Conservation (phyloP, 305 asterid genomes). For the Ajuga reptans region DNA sequence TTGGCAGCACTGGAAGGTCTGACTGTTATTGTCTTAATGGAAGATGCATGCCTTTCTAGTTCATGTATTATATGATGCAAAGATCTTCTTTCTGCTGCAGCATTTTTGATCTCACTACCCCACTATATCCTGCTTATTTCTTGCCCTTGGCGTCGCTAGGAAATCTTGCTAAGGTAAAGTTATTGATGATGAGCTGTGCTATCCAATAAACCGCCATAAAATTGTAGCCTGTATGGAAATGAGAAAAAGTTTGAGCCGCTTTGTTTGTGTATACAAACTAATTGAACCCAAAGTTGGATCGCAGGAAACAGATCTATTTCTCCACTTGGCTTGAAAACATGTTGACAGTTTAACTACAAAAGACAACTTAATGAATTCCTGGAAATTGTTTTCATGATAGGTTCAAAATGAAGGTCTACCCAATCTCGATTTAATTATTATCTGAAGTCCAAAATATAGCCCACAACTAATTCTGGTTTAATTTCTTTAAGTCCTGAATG, state of each 20-base stretch:
- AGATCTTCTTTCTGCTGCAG: conserved; percentile 39
- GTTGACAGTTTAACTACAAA: conserved; percentile 1
- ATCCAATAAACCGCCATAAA: background rate
- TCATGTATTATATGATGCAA: conserved; percentile 15
- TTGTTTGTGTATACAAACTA: background rate
- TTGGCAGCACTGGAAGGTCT: conserved; percentile 92
- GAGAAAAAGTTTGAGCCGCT: background rate
- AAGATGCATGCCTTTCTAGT: conserved; percentile 3
- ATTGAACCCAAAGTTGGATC: background rate
- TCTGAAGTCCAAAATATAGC: background rate
- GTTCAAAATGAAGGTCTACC: background rate
- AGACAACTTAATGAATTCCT: background rate
- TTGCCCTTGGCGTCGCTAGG: conserved; percentile 87
- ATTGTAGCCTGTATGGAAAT: conserved; percentile 1
- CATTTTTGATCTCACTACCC: conserved; percentile 89
- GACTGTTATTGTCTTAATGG: background rate
- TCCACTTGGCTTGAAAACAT: background rate
- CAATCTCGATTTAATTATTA: background rate
- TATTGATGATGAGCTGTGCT: background rate
- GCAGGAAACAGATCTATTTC: background rate
- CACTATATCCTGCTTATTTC: conserved; percentile 70
- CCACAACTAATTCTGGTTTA: background rate
- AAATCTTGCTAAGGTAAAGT: conserved; percentile 80
- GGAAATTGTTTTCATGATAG: background rate
- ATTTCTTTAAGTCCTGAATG: background rate